A percentile compares a stretch with the other conserved stretches of the same genome.
These are phyloP conservation scores for Aspergillus transmontanensis DNA, from an alignment of 2,329 filamentous ascomycete species.

Conservation along the genomic window DNA sequence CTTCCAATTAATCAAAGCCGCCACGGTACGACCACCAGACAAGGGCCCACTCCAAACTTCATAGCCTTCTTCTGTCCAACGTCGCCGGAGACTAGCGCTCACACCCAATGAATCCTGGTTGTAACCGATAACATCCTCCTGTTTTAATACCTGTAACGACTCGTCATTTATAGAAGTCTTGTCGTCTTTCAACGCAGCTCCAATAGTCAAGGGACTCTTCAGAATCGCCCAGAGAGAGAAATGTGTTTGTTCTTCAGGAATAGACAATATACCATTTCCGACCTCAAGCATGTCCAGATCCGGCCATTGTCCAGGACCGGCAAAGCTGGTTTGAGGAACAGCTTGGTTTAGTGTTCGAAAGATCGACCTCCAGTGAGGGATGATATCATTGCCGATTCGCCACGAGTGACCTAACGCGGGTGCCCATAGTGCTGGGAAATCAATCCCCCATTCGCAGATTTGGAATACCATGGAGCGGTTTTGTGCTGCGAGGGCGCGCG, in stretches of 20 bases:
- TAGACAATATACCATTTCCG: constrained; percentile 50
- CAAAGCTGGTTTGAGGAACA: constrained; percentile 50
- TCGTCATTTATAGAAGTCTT: constrained; percentile 36
- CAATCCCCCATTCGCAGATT: constrained; percentile 58
- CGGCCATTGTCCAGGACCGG: constrained; percentile 51
- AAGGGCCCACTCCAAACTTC: constrained; percentile 57
- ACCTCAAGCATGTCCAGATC: constrained; percentile 59
- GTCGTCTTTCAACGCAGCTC: constrained; percentile 45
- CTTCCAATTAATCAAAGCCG: constrained; percentile 55
- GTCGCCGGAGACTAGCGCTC: constrained; percentile 53
- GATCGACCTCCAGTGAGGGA: constrained; percentile 54
- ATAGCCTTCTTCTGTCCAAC: constrained; percentile 53
- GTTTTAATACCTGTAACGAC: constrained; percentile 50
- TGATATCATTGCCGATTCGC: constrained; percentile 59
- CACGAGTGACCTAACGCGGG: constrained; percentile 51
- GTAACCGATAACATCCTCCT: constrained; percentile 58
- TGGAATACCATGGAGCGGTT: constrained; percentile 52
- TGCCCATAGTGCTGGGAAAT: constrained; percentile 53
- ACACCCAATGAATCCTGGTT: constrained; percentile 60
- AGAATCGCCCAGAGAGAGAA: constrained; percentile 57
- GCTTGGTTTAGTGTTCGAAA: constrained; percentile 57
- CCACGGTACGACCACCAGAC: constrained; percentile 46
- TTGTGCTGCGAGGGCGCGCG: constrained; percentile 41
- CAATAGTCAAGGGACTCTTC: constrained; percentile 55
- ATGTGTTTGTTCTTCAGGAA: constrained; percentile 55